Evolutionary conservation across 2,329 filamentous ascomycete species (phyloP), one percentile per base, ranked within the genome.

Genomic region (Ascochyta rabiei): DNA sequence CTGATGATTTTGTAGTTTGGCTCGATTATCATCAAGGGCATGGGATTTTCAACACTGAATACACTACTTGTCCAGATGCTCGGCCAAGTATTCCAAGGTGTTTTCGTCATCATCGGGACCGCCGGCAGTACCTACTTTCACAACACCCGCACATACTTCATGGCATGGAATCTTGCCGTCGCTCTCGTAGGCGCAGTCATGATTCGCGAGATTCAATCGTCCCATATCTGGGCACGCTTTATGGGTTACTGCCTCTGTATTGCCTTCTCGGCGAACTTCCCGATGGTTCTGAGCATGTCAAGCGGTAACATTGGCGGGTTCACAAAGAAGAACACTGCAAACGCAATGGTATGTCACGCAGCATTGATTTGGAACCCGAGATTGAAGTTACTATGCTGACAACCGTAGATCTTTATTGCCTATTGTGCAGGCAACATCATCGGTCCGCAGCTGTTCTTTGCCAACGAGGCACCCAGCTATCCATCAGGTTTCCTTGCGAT

Each of bases 271-370:
- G 54, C 78, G 76, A 48, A 81, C 77, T 2, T 79, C 77, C 47
- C 43, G 58, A 67, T 40, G 24, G 64, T 64, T 28, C 57, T 75
- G 4, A 64, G 65, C 35, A 64, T 73, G 31, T 60, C 71, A 12
- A 63, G 62, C 4, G 61, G 65, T 4, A 83, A 83, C 61, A 62
- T 64, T 10, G 63, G 62, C 35, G 64, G 63, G 6, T 63, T 65
- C 30, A 70, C 66, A 1, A 67, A 70, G 60, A 66, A 87, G 65
- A 84, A 86, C 44, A 81, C 86, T 31, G 84, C 83, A 6, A 86
- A 84, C 19, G 66, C 60, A 15, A 69, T 71, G 15, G 72, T 57
- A 26, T 9, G 41, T 39, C 39, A 26, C 6, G 19, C 13, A 5
- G 26, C 6, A 2, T 34, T 10, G 7, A 24, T 3, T 21, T 21